phyloP scores from a whole-genome alignment of 192 early-diverging fungal genomes.

The Pilobolus umbonatus region DNA sequence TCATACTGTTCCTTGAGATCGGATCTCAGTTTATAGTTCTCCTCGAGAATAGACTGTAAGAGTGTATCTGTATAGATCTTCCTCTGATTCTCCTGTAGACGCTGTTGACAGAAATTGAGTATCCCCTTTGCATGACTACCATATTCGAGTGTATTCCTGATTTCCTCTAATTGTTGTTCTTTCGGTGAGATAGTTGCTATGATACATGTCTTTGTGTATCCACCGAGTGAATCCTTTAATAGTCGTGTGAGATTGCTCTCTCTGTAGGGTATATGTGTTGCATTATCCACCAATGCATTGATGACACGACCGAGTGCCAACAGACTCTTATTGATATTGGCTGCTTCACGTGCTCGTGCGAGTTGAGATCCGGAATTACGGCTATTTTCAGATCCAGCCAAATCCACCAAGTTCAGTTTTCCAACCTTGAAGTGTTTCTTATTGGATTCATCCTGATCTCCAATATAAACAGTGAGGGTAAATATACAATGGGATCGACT shows the following conservation, averaged over 20 bases:
- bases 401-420: conserved; percentile 93
- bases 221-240: conserved; percentile 87
- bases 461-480: conserved; percentile 84
- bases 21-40: too few species aligned
- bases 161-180: conserved; percentile 60
- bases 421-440: conserved; percentile 90
- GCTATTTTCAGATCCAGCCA: conserved; percentile 95
- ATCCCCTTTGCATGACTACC: conserved; percentile 76
- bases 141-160: conserved; percentile 72
- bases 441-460: conserved; percentile 74
- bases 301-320: conserved; percentile 71
- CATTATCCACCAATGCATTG: conserved; percentile 54
- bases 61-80: too few species aligned
- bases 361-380: conserved; percentile 85
- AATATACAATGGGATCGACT: conserved; percentile 94
- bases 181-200: conserved; percentile 91
- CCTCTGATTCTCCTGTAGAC: too few species aligned
- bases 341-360: conserved; percentile 78
- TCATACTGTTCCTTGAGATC: too few species aligned
- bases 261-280: conserved; percentile 67
- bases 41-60: too few species aligned
- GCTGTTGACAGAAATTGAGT: too few species aligned
- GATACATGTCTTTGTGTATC: conserved; percentile 90
- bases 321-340: conserved; percentile 84
- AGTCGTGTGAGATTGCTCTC: conserved; percentile 87